phyloP scores from a whole-genome alignment of 805 yeast genomes.

The Candida caryicola region DNA sequence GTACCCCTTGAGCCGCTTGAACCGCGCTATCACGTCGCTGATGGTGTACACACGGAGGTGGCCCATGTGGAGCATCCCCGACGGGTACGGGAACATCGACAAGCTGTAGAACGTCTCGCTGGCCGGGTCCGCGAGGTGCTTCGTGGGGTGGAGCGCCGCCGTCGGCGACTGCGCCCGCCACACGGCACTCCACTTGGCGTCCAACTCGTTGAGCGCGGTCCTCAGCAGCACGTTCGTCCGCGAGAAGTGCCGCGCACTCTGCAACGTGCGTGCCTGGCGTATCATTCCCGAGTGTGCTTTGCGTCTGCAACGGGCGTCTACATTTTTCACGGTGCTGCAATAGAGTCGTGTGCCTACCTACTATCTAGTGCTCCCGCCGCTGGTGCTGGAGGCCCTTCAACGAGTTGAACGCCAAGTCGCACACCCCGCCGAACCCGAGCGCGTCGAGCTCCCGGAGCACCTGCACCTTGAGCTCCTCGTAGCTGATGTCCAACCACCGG shows the following conservation, averaged over 20 bases:
- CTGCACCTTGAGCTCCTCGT: constrained; percentile 45
- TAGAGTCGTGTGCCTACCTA: not conserved
- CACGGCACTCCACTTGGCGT: constrained; percentile 49
- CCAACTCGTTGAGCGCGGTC: constrained; percentile 32
- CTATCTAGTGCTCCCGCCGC: constrained; percentile 4
- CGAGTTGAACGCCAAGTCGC: constrained; percentile 51
- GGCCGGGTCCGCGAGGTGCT: constrained; percentile 13
- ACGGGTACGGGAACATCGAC: constrained; percentile 95
- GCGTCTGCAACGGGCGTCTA: no score
- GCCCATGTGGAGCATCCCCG: constrained; percentile 90
- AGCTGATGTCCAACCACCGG: constrained; percentile 38
- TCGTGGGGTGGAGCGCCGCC: constrained; percentile 37
- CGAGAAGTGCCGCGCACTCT: not conserved
- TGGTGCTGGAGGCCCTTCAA: constrained; percentile 45
- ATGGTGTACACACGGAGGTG: constrained; percentile 92
- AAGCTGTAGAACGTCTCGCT: constrained; percentile 56
- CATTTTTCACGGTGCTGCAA: not conserved
- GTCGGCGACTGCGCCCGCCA: constrained; percentile 43
- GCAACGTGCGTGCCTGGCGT: not conserved
- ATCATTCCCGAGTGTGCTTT: no score
- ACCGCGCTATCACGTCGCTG: constrained; percentile 79
- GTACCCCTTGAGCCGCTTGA: constrained; percentile 69
- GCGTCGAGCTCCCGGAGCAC: constrained; percentile 42
- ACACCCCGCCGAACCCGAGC: constrained; percentile 48
- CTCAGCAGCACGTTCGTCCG: not conserved